A percentile compares a stretch with the other conserved stretches of the same genome.
These are phyloP conservation scores for Serendipita sp. DNA, from an alignment of 768 basidiomycete genomes.

Conservation along the genomic window DNA sequence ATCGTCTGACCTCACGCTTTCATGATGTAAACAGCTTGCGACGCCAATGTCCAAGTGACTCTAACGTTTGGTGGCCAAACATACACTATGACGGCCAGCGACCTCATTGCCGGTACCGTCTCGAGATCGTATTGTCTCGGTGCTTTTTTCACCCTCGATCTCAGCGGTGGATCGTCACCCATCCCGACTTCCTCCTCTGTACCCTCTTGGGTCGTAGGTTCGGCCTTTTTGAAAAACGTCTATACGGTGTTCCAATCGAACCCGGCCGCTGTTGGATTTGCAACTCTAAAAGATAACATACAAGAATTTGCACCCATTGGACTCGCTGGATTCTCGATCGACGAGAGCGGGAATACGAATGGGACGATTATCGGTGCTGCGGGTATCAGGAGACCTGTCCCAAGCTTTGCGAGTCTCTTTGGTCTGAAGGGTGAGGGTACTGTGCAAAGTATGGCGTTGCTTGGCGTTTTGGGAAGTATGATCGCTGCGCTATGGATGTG, in stretches of 20 bases:
- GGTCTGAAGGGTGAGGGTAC: too few species aligned
- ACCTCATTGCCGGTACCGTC: slow-evolving; percentile 2
- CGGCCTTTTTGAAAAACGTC: slow-evolving; percentile 12
- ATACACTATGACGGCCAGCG: slow-evolving; percentile 8
- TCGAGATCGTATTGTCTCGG: slow-evolving; percentile 7
- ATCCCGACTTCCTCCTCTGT: not conserved
- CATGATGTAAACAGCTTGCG: not conserved
- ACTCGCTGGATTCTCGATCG: slow-evolving; percentile 1
- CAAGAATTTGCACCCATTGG: not conserved
- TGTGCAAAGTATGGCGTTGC: too few species aligned
- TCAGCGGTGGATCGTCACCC: not conserved
- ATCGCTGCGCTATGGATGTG: too few species aligned
- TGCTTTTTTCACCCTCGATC: slow-evolving; percentile 4
- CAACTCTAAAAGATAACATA: not conserved
- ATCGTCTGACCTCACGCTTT: not conserved
- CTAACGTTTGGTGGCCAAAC: slow-evolving; percentile 8
- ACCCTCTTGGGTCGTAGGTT: slow-evolving; percentile 11
- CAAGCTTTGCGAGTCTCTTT: not conserved
- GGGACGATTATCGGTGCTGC: not conserved
- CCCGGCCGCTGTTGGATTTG: not conserved
- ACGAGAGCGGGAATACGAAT: not conserved
- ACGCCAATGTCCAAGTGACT: slow-evolving; percentile 5
- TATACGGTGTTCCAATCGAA: slow-evolving; percentile 11
- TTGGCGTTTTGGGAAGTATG: too few species aligned
- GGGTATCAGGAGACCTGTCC: not conserved